These are phyloP conservation scores for Mycena latifolia DNA, from an alignment of 768 basidiomycete species.

Conservation along the genomic window DNA sequence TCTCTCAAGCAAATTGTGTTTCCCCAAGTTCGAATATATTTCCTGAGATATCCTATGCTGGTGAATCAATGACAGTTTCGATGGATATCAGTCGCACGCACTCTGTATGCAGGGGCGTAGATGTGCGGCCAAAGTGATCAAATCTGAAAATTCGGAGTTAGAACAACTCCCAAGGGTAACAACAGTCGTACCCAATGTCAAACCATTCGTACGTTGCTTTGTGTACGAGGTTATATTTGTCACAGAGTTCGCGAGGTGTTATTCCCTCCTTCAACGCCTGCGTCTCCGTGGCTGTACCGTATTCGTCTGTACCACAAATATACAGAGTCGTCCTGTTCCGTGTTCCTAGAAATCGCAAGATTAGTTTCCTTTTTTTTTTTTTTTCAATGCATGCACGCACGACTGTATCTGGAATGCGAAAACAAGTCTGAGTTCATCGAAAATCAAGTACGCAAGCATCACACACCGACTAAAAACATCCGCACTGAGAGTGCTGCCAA, in stretches of 20 bases:
- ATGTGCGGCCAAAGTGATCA: constrained; percentile 96
- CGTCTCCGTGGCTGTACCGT: constrained; percentile 99
- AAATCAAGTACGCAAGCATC: constrained; percentile 2
- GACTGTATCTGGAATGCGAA: constrained; percentile 63
- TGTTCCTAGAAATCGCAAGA: constrained; percentile 57
- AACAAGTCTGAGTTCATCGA: constrained; percentile 10
- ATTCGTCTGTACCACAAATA: constrained; percentile 98
- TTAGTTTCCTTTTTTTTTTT: neutral
- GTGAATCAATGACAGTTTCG: neutral
- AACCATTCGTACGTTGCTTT: constrained; percentile 98
- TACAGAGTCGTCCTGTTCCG: constrained; percentile 92
- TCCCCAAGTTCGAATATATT: constrained; percentile 87
- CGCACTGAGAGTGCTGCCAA: constrained; percentile 96
- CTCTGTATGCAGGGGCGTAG: constrained; percentile 91
- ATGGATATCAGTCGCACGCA: constrained; percentile 49
- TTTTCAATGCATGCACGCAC: constrained; percentile 50
- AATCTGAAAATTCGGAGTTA: constrained; percentile 65
- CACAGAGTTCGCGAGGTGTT: constrained; percentile 84
- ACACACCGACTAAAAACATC: constrained; percentile 95
- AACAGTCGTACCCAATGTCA: constrained; percentile 80
- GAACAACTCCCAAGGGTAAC: too few species aligned
- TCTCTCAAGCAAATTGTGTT: constrained; percentile 81
- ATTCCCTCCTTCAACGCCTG: constrained; percentile 92
- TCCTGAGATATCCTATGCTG: constrained; percentile 86
- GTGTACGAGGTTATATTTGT: constrained; percentile 92